A percentile compares a stretch with the other conserved stretches of the same genome.
These are phyloP conservation scores for Phaseolus lunatus DNA, from an alignment of 306 rosid species.

Conservation along the genomic window DNA sequence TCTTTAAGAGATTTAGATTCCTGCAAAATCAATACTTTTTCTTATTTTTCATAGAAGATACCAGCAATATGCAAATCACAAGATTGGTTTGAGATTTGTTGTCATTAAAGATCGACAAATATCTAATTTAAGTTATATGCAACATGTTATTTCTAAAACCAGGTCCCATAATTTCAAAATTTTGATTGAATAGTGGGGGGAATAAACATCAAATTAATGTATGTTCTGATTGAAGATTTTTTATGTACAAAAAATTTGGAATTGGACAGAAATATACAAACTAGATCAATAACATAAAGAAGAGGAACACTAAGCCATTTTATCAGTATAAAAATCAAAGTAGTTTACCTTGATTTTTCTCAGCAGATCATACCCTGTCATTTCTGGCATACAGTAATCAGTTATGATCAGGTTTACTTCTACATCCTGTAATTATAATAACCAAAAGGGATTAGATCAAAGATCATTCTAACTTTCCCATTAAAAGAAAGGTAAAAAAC, in stretches of 20 bases:
- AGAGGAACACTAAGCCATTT: background rate
- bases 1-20: slow-evolving; percentile 81
- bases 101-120: background rate
- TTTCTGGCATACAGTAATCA: slow-evolving; percentile 94
- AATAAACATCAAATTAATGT: background rate
- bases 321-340: background rate
- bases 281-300: slow-evolving; percentile 12
- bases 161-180: slow-evolving; percentile 17
- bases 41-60: slow-evolving; percentile 24
- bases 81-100: slow-evolving; percentile 4
- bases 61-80: background rate
- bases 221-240: background rate
- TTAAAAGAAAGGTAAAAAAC: background rate
- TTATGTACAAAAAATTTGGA: slow-evolving; percentile 20
- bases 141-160: background rate
- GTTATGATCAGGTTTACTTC: slow-evolving; percentile 84
- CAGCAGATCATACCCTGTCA: slow-evolving; percentile 90
- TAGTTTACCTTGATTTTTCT: slow-evolving; percentile 75
- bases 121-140: background rate
- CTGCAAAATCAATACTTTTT: slow-evolving; percentile 51
- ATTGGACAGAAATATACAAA: background rate
- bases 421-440: slow-evolving; percentile 51
- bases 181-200: background rate
- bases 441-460: slow-evolving; percentile 27
- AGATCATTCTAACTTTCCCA: slow-evolving; percentile 25